Base-by-base conservation (phyloP, 2,329 filamentous ascomycete genomes). In the Cadophora malorum region DNA sequence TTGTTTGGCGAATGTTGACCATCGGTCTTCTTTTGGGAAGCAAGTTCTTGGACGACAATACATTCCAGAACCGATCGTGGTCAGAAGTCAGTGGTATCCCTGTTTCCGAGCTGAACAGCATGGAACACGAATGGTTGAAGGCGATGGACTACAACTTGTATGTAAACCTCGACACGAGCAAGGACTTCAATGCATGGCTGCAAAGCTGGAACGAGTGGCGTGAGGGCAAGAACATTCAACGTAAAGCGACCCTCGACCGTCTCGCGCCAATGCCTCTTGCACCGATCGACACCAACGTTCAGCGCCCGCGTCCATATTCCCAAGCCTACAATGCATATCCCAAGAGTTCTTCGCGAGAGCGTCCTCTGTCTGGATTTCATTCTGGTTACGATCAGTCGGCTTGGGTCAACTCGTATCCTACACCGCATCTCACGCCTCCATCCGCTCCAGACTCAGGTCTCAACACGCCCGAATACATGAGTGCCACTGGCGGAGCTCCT, bases 21-120 rank as follows among this genome's bases (percentile, higher is more conserved):
- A 88, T 90, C 62, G 85, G 87, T 49, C 81, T 93, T 60, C 83
- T 93, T 63, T 82, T 93, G 63, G 90, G 90, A 67, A 92, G 89
- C 83, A 93, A 93, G 80, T 93, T 92, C 78, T 79, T 92, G 71
- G 90, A 93, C 74, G 90, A 93, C 80, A 92, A 92, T 78, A 92
- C 90, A 41, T 92, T 92, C 82, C 90, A 92, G 82, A 92, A 92
- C 80, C 86, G 89, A 70, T 92, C 90, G 2, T 92, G 90, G 90
- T 88, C 90, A 10, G 90, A 93, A 76, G 90, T 93, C 63, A 92
- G 89, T 79, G 88, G 88, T 73, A 91, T 93, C 73, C 82, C 87
- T 56, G 89, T 92, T 52, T 78, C 82, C 6, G 89, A 92, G 75
- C 80, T 93, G 71, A 92, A 92, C 77, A 81, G 81, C 63, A 82